Conservation (phyloP, 805 yeast genomes). For the Teunomyces gatunensis region DNA sequence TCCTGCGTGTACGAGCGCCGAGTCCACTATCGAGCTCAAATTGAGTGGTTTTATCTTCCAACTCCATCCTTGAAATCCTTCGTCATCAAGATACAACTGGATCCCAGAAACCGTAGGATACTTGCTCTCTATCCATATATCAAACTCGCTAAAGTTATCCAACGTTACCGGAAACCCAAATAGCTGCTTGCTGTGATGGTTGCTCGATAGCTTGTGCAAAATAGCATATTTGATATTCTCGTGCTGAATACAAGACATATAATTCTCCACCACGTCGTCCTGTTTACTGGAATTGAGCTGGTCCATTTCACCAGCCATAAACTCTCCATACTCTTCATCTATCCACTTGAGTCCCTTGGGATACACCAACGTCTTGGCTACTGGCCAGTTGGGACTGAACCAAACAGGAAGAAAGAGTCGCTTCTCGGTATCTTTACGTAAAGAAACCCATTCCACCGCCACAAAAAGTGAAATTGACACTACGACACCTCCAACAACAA, state of each 20-base stretch:
- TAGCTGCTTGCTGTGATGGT: conserved; percentile 20
- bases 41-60: conserved; percentile 32
- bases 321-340: conserved; percentile 18
- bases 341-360: conserved; percentile 26
- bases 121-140: conserved; percentile 31
- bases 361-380: conserved; percentile 19
- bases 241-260: conserved; percentile 13
- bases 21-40: conserved; percentile 15
- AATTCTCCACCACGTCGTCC: conserved; percentile 12
- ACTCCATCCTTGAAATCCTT: neutral
- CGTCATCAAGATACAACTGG: conserved; percentile 13
- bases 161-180: conserved; percentile 30
- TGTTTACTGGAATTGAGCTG: conserved; percentile 8
- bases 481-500: conserved; percentile 20
- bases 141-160: conserved; percentile 10
- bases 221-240: conserved; percentile 26
- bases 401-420: conserved; percentile 24
- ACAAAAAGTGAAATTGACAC: conserved; percentile 24
- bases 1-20: conserved; percentile 21
- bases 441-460: conserved; percentile 14
- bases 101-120: conserved; percentile 31
- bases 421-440: conserved; percentile 7
- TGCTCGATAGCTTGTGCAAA: conserved; percentile 22
- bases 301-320: conserved; percentile 13
- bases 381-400: conserved; percentile 28